These are phyloP conservation scores for Podaxis pistillaris DNA, from an alignment of 768 basidiomycete genomes.

Conservation along the genomic window DNA sequence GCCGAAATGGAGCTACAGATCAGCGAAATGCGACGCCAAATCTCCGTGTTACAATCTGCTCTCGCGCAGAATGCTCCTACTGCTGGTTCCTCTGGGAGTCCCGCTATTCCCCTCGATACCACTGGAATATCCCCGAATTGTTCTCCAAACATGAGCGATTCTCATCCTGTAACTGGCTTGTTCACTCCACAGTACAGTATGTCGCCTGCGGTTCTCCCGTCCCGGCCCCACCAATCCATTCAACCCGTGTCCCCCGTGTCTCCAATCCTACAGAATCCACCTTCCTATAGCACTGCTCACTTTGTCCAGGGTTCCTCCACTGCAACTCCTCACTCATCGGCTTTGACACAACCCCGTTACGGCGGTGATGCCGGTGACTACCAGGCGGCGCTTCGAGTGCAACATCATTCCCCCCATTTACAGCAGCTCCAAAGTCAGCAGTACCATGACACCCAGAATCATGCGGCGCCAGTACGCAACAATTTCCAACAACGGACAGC, in stretches of 20 bases:
- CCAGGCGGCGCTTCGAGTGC: conserved; percentile 22
- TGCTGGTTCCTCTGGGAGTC: conserved; percentile 2
- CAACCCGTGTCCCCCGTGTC: conserved; percentile 38
- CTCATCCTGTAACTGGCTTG: conserved; percentile 19
- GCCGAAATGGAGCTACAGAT: conserved; percentile 14
- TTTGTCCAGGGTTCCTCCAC: conserved; percentile 40
- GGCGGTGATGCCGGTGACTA: conserved; percentile 10
- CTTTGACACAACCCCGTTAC: conserved; percentile 6
- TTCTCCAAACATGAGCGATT: conserved; percentile 12
- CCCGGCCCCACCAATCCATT: conserved; percentile 24
- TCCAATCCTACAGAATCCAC: conserved; percentile 20
- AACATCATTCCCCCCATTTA: conserved; percentile 24
- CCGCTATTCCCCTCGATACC: neutral
- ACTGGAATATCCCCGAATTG: conserved; percentile 5
- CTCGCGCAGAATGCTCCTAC: neutral
- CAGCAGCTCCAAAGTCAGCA: conserved; percentile 24
- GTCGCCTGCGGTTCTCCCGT: conserved; percentile 25
- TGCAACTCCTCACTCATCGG: conserved; percentile 20
- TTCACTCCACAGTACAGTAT: conserved; percentile 29
- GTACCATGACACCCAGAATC: conserved; percentile 14
- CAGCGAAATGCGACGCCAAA: conserved; percentile 20
- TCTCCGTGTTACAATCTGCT: conserved; percentile 16
- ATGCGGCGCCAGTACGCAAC: conserved; percentile 16
- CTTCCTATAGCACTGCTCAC: conserved; percentile 27
- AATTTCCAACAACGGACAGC: neutral